Base-by-base conservation (phyloP, 2,329 filamentous ascomycete genomes). In the Thelonectria rubi region DNA sequence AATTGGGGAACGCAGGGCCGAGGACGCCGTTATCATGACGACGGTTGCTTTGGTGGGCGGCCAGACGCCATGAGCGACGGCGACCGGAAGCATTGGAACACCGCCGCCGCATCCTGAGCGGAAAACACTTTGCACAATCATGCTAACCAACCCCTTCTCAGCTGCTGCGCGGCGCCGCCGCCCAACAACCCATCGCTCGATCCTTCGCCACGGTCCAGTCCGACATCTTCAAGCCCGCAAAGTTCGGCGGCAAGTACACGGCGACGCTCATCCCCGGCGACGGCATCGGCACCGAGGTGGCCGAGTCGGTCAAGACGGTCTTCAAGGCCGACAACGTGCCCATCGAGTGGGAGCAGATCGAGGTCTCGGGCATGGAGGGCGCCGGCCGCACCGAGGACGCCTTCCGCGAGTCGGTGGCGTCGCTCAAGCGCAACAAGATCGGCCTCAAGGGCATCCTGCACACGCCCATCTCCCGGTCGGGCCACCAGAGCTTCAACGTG, bases 271-370 rank as follows among this genome's bases (percentile, higher is more conserved):
- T 99, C 79, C 95, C 95, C 80, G 95, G 94, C 88, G 95, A 99
- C 76, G 95, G 95, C 85, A 97, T 99, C 78, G 95, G 95, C 80
- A 92, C 93, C 80, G 95, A 99, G 84, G 94, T 98, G 65, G 93
- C 94, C 74, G 94, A 98, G 83, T 95, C 93, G 67, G 94, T 99
- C 80, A 97, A 97, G 90, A 96, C 94, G 72, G 91, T 99, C 80
- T 98, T 98, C 90, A 98, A 97, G 88, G 94, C 94, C 78, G 94
- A 98, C 85, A 98, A 97, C 78, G 94, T 97, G 55, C 95, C 95
- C 75, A 90, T 99, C 74, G 93, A 97, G 82, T 98, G 95, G 94
- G 95, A 99, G 82, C 94, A 98, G 85, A 87, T 99, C 74, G 94
- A 97, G 78, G 94, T 97, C 48, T 93, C 92, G 26, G 95, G 95